Evolutionary conservation across 1,284 basidiomycete genomes (phyloP).

Genomic region (Flammula alnicola): DNA sequence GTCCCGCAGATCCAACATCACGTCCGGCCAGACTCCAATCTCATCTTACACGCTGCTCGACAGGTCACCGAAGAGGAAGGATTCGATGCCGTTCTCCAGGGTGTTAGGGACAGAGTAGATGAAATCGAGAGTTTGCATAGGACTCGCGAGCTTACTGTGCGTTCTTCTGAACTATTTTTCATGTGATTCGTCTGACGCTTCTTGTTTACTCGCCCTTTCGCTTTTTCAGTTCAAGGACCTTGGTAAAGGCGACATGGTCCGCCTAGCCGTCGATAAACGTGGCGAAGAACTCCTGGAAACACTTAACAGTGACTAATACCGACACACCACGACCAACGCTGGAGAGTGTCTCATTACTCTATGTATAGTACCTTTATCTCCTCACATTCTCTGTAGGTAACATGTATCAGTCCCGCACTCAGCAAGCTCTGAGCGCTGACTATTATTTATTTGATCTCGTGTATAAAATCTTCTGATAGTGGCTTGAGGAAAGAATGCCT

Average conservation of each 20-base stretch:
- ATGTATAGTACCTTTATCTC: background rate
- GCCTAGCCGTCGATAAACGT: slow-evolving; percentile 66
- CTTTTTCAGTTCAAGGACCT: slow-evolving; percentile 66
- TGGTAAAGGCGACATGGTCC: slow-evolving; percentile 58
- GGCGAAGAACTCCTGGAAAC: slow-evolving; percentile 42
- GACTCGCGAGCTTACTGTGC: slow-evolving; percentile 75
- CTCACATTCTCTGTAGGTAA: background rate
- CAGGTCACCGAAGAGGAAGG: slow-evolving; percentile 72
- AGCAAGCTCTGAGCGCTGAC: too few relatives aligned
- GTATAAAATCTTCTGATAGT: too few relatives aligned
- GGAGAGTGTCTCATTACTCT: too few relatives aligned
- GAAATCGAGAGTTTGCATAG: slow-evolving; percentile 76
- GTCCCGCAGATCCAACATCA: slow-evolving; percentile 66
- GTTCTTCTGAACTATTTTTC: slow-evolving; percentile 36
- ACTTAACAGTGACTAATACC: slow-evolving; percentile 20
- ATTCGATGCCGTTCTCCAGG: slow-evolving; percentile 74
- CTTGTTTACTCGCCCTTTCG: background rate
- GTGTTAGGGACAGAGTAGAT: slow-evolving; percentile 73
- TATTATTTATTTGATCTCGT: too few relatives aligned
- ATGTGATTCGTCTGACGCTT: slow-evolving; percentile 2
- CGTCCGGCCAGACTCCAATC: slow-evolving; percentile 79
- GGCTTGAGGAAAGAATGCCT: too few relatives aligned
- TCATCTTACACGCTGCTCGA: slow-evolving; percentile 71
- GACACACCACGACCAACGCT: too few relatives aligned
- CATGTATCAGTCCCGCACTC: too few relatives aligned